Evolutionary conservation across 768 basidiomycete genomes (phyloP), one percentile per base, ranked within the genome.

Genomic region (Lyophyllum decastes): DNA sequence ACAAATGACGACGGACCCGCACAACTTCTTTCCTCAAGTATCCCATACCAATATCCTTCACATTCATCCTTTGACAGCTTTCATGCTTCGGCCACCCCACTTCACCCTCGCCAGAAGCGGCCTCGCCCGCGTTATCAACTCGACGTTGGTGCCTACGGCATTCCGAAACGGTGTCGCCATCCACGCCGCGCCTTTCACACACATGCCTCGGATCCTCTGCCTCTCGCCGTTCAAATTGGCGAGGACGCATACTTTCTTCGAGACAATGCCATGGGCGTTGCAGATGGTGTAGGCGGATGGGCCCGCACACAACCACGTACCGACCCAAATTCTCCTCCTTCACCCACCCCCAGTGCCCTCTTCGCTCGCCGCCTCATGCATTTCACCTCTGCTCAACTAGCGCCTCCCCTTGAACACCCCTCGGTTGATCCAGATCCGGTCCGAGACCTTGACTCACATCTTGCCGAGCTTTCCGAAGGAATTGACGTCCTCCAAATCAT

Each of bases 231-330:
- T 0, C 89, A 92, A 67, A 87, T 97, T 11, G 95, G 95, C 40
- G 95, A 98, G 70, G 95, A 98, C 66, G 92, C 94, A 4, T 96
- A 94, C 67, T 93, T 93, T 60, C 73, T 92, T 6, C 76, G 84
- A 5, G 82, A 87, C 56, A 90, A 94, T 67, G 91, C 93, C 6
- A 88, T 98, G 79, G 95, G 95, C 17, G 89, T 98, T 9, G 93
- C 95, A 3, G 95, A 98, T 68, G 95, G 95, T 27, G 95, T 98
- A 0, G 95, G 95, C 0, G 95, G 95, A 0, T 97, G 94, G 95
- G 81, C 87, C 51, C 52, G 25, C 33, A 52, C 49, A 56, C 40
- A 50, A 52, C 47, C 41, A 33, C 51, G 8, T 58, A 49, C 41
- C 49, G 17, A 41, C 19, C 52, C 50, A 60, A 41, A 61, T 41